phyloP scores from a whole-genome alignment of 2,329 filamentous ascomycete genomes.

The Thermothelomyces thermophilus region DNA sequence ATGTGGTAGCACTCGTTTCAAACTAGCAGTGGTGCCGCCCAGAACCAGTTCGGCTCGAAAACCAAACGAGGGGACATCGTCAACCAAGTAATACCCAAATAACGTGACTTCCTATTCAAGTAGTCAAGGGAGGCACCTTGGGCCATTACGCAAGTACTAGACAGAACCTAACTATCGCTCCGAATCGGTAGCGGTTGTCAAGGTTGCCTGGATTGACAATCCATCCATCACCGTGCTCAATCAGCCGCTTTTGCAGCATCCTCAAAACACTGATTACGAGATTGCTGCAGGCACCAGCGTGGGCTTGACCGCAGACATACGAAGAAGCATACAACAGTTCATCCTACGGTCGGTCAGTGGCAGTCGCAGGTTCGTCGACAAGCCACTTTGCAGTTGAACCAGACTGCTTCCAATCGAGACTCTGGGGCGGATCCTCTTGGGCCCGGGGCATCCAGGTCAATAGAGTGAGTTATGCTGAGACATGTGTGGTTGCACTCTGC shows the following conservation, averaged over 20 bases:
- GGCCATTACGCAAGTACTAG: background rate
- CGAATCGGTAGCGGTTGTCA: background rate
- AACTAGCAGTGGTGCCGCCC: too few species aligned
- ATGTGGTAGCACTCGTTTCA: too few species aligned
- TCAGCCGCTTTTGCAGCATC: background rate
- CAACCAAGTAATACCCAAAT: too few species aligned
- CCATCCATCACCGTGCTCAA: background rate
- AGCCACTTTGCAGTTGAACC: background rate
- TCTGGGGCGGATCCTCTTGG: background rate
- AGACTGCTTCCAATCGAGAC: background rate
- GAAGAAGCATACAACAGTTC: too few species aligned
- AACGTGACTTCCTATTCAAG: background rate
- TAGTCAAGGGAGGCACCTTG: background rate
- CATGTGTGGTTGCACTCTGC: background rate
- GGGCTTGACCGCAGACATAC: too few species aligned
- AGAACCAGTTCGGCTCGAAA: too few species aligned
- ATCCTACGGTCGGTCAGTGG: background rate
- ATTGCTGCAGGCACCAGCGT: background rate
- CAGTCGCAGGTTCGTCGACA: background rate
- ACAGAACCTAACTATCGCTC: background rate
- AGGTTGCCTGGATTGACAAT: background rate
- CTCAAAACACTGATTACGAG: background rate
- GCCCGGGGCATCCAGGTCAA: background rate
- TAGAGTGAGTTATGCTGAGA: constrained; percentile 1
- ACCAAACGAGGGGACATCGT: too few species aligned